Conservation (phyloP, 257 asterid species). For the Scutellaria minor region DNA sequence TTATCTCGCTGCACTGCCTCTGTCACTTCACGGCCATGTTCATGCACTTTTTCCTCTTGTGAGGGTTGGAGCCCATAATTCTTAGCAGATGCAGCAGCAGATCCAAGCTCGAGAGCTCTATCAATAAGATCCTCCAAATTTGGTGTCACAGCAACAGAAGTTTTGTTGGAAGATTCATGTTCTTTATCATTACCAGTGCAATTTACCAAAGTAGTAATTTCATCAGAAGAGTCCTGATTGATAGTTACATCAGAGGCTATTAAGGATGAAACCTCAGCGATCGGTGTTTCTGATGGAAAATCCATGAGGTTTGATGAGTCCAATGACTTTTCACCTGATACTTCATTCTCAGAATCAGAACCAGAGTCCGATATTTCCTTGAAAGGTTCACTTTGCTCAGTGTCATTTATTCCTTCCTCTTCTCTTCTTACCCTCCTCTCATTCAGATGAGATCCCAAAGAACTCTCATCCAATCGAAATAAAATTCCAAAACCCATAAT, state of each 20-base stretch:
- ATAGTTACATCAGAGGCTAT: constrained; percentile 45
- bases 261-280: constrained; percentile 36
- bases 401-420: constrained; percentile 77
- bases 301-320: constrained; percentile 45
- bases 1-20: constrained; percentile 66
- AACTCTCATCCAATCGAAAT: constrained; percentile 96
- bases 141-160: constrained; percentile 47
- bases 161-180: constrained; percentile 45
- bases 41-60: constrained; percentile 45
- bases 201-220: constrained; percentile 37
- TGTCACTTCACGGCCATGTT: constrained; percentile 43
- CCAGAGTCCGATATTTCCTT: constrained; percentile 68
- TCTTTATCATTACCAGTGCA: constrained; percentile 35
- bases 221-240: constrained; percentile 42
- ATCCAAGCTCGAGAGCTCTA: constrained; percentile 92
- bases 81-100: constrained; percentile 69
- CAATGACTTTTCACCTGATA: constrained; percentile 49
- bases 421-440: constrained; percentile 98
- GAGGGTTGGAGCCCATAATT: constrained; percentile 61
- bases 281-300: constrained; percentile 41
- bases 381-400: constrained; percentile 59
- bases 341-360: constrained; percentile 74
- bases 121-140: constrained; percentile 89
- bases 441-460: constrained; percentile 96
- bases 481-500: constrained; percentile 96